Evolutionary conservation across 352 stramenopile species (phyloP).

Genomic region (Globisporangium radiosum): DNA sequence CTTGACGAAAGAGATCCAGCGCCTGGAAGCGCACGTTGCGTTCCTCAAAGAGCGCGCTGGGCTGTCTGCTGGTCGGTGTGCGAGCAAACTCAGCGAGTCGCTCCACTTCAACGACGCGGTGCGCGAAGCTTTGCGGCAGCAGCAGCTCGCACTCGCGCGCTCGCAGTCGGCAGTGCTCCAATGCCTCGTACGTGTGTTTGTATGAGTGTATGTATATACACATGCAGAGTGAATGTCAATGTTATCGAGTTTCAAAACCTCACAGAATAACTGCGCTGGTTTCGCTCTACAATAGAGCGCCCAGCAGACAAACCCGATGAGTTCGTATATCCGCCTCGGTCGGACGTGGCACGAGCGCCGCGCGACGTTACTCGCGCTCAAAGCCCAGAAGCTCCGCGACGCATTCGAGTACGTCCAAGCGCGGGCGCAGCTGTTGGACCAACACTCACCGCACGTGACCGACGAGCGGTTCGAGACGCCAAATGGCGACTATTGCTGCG

Average conservation of each 20-base stretch:
- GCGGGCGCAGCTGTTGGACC: conserved; percentile 16
- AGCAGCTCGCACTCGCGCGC: conserved; percentile 11
- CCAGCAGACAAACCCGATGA: conserved; percentile 13
- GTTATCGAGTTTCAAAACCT: too few relatives aligned
- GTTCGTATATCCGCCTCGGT: conserved; percentile 10
- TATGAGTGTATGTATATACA: too few relatives aligned
- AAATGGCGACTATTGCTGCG: conserved; percentile 39
- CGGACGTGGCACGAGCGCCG: conserved; percentile 19
- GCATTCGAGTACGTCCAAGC: conserved; percentile 29
- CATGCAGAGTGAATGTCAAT: too few relatives aligned
- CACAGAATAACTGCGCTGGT: background rate
- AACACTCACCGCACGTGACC: conserved; percentile 25
- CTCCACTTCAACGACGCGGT: conserved; percentile 10
- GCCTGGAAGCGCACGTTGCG: conserved; percentile 25
- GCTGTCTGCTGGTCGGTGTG: conserved; percentile 16
- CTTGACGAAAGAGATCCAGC: conserved; percentile 25
- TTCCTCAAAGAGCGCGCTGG: conserved; percentile 20
- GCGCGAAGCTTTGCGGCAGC: conserved; percentile 13
- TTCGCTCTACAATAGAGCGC: conserved; percentile 1
- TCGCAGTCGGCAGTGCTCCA: conserved; percentile 14
- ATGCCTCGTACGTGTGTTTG: conserved; percentile 8
- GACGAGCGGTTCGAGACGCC: conserved; percentile 39
- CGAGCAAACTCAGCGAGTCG: conserved; percentile 7
- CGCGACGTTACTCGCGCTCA: conserved; percentile 31
- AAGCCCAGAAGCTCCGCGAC: conserved; percentile 37